Conservation (phyloP, 805 yeast genomes). For the Zygoascus tannicola region DNA sequence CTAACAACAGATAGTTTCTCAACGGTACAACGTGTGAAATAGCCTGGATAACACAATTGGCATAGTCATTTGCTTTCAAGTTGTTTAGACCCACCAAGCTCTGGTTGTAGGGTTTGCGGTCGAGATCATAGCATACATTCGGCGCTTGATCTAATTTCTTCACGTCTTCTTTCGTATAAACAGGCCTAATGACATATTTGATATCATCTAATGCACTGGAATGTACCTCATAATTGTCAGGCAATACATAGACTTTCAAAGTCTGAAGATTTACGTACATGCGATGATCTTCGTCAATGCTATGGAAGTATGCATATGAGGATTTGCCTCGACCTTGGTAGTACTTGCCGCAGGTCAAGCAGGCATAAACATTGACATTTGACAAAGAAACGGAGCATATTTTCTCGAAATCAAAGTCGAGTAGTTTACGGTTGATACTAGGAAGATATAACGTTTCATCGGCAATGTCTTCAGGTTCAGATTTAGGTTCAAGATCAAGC, state of each 20-base stretch:
- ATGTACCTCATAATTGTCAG: conserved; percentile 45
- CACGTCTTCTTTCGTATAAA: conserved; percentile 33
- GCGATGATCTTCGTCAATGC: conserved; percentile 54
- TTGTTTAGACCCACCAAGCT: conserved; percentile 63
- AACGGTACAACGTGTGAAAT: conserved; percentile 45
- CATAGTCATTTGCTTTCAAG: conserved; percentile 41
- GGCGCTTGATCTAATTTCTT: conserved; percentile 23
- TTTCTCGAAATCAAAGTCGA: conserved; percentile 65
- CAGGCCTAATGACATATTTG: conserved; percentile 43
- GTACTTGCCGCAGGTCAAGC: conserved; percentile 66
- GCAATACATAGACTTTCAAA: conserved; percentile 46
- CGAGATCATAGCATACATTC: conserved; percentile 32
- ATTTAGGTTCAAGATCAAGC: not conserved
- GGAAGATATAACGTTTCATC: conserved; percentile 17
- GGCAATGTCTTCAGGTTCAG: not conserved
- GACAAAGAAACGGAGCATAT: conserved; percentile 57
- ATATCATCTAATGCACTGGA: conserved; percentile 42
- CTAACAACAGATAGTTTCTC: conserved; percentile 38
- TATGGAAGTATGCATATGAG: conserved; percentile 63
- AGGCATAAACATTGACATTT: conserved; percentile 55
- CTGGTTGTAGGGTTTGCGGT: conserved; percentile 39
- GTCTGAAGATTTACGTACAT: conserved; percentile 49
- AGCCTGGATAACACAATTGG: conserved; percentile 48
- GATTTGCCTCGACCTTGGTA: conserved; percentile 54
- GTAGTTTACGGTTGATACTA: conserved; percentile 33